A percentile compares a stretch with the other conserved stretches of the same genome.
Conservation (phyloP, 306 rosid genomes). For the Vigna reflexopilosa region DNA sequence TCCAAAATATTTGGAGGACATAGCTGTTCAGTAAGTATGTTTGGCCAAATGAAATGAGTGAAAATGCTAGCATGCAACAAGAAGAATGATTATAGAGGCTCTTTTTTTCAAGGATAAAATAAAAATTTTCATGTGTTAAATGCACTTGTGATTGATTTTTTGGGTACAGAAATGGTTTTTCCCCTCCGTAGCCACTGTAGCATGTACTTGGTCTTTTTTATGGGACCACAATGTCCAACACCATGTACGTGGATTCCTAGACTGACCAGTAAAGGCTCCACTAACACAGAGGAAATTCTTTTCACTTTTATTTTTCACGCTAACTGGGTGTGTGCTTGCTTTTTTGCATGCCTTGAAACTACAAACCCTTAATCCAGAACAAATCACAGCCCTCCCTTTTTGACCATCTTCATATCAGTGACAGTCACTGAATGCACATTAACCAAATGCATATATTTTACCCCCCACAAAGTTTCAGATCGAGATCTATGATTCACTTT, state of each 20-base stretch:
- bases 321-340: constrained; percentile 41
- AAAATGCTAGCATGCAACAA: constrained; percentile 31
- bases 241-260: constrained; percentile 55
- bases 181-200: constrained; percentile 27
- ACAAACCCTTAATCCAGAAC: constrained; percentile 42
- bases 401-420: constrained; percentile 47
- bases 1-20: constrained; percentile 7
- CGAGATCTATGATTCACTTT: constrained; percentile 60
- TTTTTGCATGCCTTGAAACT: constrained; percentile 70
- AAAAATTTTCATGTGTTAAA: constrained; percentile 23
- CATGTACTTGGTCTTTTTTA: constrained; percentile 38
- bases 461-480: constrained; percentile 41
- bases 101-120: constrained; percentile 16
- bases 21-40: constrained; percentile 1
- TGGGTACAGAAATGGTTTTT: constrained; percentile 24
- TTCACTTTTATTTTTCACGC: constrained; percentile 51
- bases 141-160: constrained; percentile 31
- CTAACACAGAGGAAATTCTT: constrained; percentile 57
- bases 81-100: constrained; percentile 38
- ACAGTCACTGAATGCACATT: constrained; percentile 35
- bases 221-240: constrained; percentile 45
- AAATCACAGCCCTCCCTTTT: constrained; percentile 48
- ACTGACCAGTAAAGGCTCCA: constrained; percentile 60
- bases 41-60: constrained; percentile 28
- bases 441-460: constrained; percentile 37